A percentile compares a stretch with the other conserved stretches of the same genome.
phyloP scores from a whole-genome alignment of 495 filamentous ascomycete species.

The Amniculicola lignicola region DNA sequence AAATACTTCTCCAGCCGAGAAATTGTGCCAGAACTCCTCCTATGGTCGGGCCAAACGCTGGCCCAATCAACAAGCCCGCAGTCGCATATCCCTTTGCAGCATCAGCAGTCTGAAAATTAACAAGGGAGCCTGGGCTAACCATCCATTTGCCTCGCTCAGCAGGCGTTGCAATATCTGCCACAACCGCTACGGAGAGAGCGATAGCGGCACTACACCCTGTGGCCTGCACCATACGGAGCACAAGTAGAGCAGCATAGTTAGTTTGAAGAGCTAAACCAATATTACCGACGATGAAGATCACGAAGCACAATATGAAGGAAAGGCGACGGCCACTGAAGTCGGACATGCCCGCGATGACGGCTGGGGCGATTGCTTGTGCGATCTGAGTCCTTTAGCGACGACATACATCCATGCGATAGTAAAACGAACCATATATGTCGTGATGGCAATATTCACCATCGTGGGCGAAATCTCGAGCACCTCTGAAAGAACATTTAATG shows the following conservation, averaged over 20 bases:
- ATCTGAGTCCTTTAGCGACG: conserved; percentile 32
- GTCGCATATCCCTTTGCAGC: conserved; percentile 36
- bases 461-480: conserved; percentile 32
- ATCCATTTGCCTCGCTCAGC: conserved; percentile 38
- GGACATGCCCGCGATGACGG: conserved; percentile 39
- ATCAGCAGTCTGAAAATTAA: too few relatives aligned
- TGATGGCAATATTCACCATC: conserved; percentile 38
- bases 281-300: conserved; percentile 38
- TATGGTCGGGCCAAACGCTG: conserved; percentile 42
- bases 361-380: conserved; percentile 38
- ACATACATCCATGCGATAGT: not conserved
- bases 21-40: conserved; percentile 63
- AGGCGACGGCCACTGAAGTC: conserved; percentile 36
- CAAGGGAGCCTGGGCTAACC: too few relatives aligned
- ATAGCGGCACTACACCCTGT: conserved; percentile 38
- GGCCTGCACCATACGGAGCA: conserved; percentile 38
- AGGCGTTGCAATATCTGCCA: conserved; percentile 38
- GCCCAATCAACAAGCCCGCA: conserved; percentile 26
- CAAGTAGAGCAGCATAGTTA: conserved; percentile 38
- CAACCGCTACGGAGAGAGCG: conserved; percentile 35
- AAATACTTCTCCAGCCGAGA: conserved; percentile 67
- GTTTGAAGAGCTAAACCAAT: conserved; percentile 39
- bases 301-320: conserved; percentile 36
- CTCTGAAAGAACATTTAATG: conserved; percentile 33
- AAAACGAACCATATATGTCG: conserved; percentile 41